Percentiles rank a stretch among this genome's conserved stretches.
Evolutionary conservation across 2,329 filamentous ascomycete genomes (phyloP).

Genomic region (Helicocarpus griseus): DNA sequence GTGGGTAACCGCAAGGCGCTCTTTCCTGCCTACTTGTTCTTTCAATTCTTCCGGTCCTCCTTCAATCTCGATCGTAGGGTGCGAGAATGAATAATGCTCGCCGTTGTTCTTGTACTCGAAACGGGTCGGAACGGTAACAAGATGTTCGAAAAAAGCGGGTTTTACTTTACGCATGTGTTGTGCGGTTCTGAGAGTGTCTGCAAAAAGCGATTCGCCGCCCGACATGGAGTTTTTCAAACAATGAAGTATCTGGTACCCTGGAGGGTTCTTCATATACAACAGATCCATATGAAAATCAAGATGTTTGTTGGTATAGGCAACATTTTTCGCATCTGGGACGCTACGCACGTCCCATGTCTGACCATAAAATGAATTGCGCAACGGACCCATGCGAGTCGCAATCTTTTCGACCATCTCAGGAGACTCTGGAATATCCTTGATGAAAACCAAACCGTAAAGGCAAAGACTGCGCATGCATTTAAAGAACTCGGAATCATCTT

Average conservation of each 20-base stretch:
- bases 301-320: slow-evolving; percentile 75
- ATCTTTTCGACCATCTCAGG: slow-evolving; percentile 58
- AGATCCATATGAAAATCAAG: slow-evolving; percentile 91
- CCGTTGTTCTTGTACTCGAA: slow-evolving; percentile 62
- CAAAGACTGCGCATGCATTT: slow-evolving; percentile 54
- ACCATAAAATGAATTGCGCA: slow-evolving; percentile 87
- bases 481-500: slow-evolving; percentile 47
- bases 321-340: slow-evolving; percentile 75
- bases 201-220: slow-evolving; percentile 81
- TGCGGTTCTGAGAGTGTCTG: slow-evolving; percentile 60
- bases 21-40: background rate
- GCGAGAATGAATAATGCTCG: slow-evolving; percentile 51
- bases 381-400: slow-evolving; percentile 60
- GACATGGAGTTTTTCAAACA: slow-evolving; percentile 70
- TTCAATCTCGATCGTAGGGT: slow-evolving; percentile 44
- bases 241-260: slow-evolving; percentile 78
- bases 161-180: slow-evolving; percentile 10
- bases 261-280: slow-evolving; percentile 71
- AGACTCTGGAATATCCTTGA: slow-evolving; percentile 62
- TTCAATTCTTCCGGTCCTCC: slow-evolving; percentile 11
- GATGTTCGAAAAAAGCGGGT: slow-evolving; percentile 17
- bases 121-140: slow-evolving; percentile 39
- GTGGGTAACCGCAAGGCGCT: slow-evolving; percentile 11
- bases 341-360: slow-evolving; percentile 80
- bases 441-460: slow-evolving; percentile 63